phyloP scores from a whole-genome alignment of 202 grass and related monocot species.

The Carex arenaria region DNA sequence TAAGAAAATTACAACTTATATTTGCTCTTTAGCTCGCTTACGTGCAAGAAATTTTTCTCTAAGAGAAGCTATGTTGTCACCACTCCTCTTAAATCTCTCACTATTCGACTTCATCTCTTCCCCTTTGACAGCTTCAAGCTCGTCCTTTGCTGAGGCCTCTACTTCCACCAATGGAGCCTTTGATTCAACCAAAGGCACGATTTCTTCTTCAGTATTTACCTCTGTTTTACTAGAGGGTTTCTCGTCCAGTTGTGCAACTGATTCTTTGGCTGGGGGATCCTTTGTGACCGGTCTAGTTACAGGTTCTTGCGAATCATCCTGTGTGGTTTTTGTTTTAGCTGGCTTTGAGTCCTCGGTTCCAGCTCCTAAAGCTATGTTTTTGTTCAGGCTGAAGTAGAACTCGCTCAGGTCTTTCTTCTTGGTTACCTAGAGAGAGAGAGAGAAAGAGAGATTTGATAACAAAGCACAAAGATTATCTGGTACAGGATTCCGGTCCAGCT shows the following conservation, averaged over 20 bases:
- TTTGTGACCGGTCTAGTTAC: conserved; percentile 26
- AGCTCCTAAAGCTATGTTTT: conserved; percentile 91
- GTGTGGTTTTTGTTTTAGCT: conserved; percentile 25
- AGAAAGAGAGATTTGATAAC: conserved; percentile 22
- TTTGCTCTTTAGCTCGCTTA: conserved; percentile 61
- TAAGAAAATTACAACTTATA: conserved; percentile 10
- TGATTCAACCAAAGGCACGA: conserved; percentile 1
- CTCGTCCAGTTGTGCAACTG: conserved; percentile 23
- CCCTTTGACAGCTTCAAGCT: conserved; percentile 2
- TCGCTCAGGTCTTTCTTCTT: conserved; percentile 96
- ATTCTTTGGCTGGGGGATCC: conserved; percentile 16
- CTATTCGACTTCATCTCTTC: conserved; percentile 35
- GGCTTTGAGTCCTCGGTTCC: conserved; percentile 22
- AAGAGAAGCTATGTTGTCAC: conserved; percentile 53
- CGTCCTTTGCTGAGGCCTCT: background rate
- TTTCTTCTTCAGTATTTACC: conserved; percentile 33
- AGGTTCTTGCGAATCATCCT: conserved; percentile 31
- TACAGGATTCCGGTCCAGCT: conserved; percentile 14
- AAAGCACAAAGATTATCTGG: background rate
- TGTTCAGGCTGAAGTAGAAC: conserved; percentile 80
- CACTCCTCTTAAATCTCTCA: conserved; percentile 70
- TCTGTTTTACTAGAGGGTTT: conserved; percentile 17
- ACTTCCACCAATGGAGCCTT: conserved; percentile 28
- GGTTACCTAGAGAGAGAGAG: conserved; percentile 52
- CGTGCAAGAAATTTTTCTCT: conserved; percentile 70